Conservation (phyloP, 228 moss, liverwort and hornwort species). For the Sphagnum magellanicum region DNA sequence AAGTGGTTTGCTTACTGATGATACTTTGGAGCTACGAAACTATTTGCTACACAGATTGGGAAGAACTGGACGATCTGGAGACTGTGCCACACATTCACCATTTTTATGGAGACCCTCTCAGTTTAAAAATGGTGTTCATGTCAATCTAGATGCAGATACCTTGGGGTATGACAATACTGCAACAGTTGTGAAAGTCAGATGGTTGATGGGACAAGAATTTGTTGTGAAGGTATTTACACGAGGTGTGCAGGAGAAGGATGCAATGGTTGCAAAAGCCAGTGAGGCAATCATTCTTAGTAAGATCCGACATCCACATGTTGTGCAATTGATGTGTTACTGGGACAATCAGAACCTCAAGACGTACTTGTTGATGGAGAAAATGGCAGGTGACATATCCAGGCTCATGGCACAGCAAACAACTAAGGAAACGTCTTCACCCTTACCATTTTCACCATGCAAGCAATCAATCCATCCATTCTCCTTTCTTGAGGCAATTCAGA, state of each 20-base stretch:
- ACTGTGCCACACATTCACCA: not conserved
- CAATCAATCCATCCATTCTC: not conserved
- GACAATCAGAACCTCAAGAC: not conserved
- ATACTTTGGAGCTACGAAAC: not conserved
- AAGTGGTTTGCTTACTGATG: not conserved
- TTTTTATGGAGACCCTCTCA: not conserved
- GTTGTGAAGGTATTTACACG: not conserved
- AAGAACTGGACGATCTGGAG: too few relatives aligned
- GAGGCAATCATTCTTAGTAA: not conserved
- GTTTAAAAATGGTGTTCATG: not conserved
- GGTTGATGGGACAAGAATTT: not conserved
- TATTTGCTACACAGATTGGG: not conserved
- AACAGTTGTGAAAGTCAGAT: not conserved
- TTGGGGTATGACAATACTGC: not conserved
- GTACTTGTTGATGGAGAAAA: not conserved
- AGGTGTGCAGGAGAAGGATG: not conserved
- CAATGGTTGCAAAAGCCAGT: not conserved
- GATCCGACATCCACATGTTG: not conserved
- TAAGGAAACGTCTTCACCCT: not conserved
- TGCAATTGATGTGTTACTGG: not conserved
- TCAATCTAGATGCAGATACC: not conserved
- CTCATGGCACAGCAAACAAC: not conserved
- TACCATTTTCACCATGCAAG: too few relatives aligned
- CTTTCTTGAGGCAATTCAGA: slow-evolving; percentile 16
- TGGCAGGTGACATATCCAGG: not conserved